phyloP scores from a whole-genome alignment of 768 basidiomycete species.

The Suillus americanus region DNA sequence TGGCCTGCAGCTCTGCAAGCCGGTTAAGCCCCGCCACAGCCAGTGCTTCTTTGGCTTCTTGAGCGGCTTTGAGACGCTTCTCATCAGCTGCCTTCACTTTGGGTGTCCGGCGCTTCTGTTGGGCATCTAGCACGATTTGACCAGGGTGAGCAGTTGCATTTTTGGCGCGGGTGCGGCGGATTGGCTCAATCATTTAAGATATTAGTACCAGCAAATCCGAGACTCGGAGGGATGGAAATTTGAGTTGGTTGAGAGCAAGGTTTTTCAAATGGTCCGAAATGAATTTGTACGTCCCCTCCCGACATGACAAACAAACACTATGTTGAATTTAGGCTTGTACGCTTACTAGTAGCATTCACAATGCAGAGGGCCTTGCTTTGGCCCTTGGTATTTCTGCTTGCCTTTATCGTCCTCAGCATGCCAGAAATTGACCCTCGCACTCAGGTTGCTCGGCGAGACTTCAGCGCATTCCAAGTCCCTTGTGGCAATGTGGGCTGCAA shows the following conservation, averaged over 20 bases:
- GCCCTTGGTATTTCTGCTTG: neutral
- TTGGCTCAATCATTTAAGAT: neutral
- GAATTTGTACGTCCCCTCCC: neutral
- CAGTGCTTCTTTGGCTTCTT: constrained; percentile 3
- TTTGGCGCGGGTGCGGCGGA: neutral
- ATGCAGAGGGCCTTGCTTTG: neutral
- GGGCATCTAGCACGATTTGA: constrained; percentile 3
- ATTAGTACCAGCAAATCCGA: neutral
- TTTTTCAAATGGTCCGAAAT: neutral
- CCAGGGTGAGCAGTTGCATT: constrained; percentile 12
- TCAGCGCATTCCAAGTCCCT: neutral
- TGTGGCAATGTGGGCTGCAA: neutral
- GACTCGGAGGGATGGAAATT: neutral
- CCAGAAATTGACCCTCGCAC: neutral
- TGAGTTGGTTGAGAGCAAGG: neutral
- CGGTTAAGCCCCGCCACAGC: neutral
- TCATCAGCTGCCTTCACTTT: constrained; percentile 11
- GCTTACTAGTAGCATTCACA: neutral
- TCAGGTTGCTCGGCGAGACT: neutral
- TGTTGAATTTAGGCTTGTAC: neutral
- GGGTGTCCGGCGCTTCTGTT: constrained; percentile 9
- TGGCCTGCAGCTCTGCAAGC: constrained; percentile 5
- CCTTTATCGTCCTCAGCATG: neutral
- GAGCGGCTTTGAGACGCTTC: constrained; percentile 4
- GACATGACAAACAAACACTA: neutral